Conservation (phyloP, 108 stramenopile species). For the Parietichytrium sp. region DNA sequence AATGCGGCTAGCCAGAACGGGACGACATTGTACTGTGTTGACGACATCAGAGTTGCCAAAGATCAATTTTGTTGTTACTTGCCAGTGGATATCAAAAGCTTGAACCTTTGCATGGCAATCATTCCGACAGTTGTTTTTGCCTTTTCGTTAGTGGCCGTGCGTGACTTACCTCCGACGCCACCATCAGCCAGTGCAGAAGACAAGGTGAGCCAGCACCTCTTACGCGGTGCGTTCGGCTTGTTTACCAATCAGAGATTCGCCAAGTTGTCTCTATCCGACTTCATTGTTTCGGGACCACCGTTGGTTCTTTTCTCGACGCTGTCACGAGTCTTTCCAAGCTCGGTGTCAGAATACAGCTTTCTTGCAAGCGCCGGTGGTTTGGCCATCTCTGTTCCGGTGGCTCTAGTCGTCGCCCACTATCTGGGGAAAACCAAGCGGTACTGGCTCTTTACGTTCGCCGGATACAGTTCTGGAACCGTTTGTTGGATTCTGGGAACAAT, state of each 20-base stretch:
- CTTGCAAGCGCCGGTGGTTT: background rate
- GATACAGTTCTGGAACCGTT: background rate
- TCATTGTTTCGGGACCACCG: background rate
- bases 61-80: conserved; percentile 12
- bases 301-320: background rate
- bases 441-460: background rate
- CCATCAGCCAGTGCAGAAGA: background rate
- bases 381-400: background rate
- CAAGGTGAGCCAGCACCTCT: background rate
- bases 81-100: background rate
- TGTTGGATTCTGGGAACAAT: conserved; percentile 1
- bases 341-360: conserved; percentile 6
- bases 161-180: background rate
- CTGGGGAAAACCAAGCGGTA: background rate
- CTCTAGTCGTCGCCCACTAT: background rate
- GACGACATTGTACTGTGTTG: background rate
- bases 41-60: background rate
- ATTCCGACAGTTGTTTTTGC: background rate
- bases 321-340: background rate
- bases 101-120: background rate
- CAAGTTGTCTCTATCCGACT: conserved; percentile 24
- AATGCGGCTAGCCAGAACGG: background rate
- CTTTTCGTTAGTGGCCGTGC: background rate
- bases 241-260: background rate
- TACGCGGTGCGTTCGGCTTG: background rate